Conservation (phyloP, 305 asterid genomes). For the Plantago coronopus region DNA sequence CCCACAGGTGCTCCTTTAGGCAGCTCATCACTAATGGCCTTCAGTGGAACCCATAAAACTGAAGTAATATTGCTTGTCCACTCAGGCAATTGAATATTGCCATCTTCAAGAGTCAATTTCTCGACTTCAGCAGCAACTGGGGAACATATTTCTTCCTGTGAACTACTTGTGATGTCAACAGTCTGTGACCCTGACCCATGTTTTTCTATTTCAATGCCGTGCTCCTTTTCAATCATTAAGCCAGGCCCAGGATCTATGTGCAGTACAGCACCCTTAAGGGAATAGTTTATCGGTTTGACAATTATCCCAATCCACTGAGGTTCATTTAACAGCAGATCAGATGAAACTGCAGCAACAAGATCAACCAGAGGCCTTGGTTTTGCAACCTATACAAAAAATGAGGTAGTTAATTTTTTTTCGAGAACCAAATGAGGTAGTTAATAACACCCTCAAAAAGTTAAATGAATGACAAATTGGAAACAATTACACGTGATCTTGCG, state of each 20-base stretch:
- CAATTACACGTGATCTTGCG: slow-evolving; percentile 9
- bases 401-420: slow-evolving; percentile 23
- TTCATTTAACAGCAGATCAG: slow-evolving; percentile 92
- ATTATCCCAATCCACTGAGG: slow-evolving; percentile 91
- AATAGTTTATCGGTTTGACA: slow-evolving; percentile 71
- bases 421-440: slow-evolving; percentile 3
- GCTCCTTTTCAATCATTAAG: slow-evolving; percentile 69
- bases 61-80: slow-evolving; percentile 87
- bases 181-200: slow-evolving; percentile 36
- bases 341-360: slow-evolving; percentile 93
- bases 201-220: slow-evolving; percentile 76
- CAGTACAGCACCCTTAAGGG: slow-evolving; percentile 85
- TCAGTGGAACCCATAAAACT: slow-evolving; percentile 84
- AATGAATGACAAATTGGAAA: slow-evolving; percentile 20
- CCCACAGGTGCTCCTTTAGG: slow-evolving; percentile 90
- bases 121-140: slow-evolving; percentile 40
- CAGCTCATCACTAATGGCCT: slow-evolving; percentile 70
- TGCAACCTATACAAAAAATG: slow-evolving; percentile 55
- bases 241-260: slow-evolving; percentile 96
- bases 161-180: slow-evolving; percentile 27
- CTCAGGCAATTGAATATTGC: slow-evolving; percentile 71
- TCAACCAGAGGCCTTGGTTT: slow-evolving; percentile 93
- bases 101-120: slow-evolving; percentile 58
- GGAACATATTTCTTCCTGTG: slow-evolving; percentile 32
- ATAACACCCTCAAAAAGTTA: slow-evolving; percentile 4